These are phyloP conservation scores for Zygosaccharomyces gambellarensis DNA, from an alignment of 805 yeast genomes.

Conservation along the genomic window DNA sequence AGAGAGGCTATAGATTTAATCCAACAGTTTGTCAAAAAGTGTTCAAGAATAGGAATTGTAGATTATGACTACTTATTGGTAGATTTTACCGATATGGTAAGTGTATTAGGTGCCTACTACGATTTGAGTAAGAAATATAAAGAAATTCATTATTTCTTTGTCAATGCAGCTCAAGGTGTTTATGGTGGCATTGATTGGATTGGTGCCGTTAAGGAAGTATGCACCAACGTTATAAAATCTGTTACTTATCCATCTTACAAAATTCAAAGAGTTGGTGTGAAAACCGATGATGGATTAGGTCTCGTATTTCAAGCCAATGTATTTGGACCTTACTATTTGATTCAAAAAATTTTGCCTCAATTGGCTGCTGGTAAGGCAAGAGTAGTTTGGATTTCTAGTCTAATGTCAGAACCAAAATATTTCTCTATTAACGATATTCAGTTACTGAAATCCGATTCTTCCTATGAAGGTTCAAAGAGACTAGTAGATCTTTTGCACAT, in stretches of 20 bases:
- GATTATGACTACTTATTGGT: conserved; percentile 85
- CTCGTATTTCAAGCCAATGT: conserved; percentile 91
- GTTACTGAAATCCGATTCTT: conserved; percentile 52
- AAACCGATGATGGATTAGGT: conserved; percentile 75
- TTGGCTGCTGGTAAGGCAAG: conserved; percentile 55
- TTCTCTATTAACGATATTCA: conserved; percentile 74
- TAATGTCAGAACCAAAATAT: conserved; percentile 72
- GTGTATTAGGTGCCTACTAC: conserved; percentile 67
- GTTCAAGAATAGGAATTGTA: conserved; percentile 49
- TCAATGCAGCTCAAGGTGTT: conserved; percentile 88
- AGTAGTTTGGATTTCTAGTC: conserved; percentile 79
- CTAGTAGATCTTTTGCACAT: conserved; percentile 77
- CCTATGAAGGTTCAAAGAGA: conserved; percentile 92
- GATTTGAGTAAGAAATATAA: conserved; percentile 62
- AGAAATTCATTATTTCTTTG: conserved; percentile 70
- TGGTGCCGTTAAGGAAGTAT: conserved; percentile 65
- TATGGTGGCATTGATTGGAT: conserved; percentile 85
- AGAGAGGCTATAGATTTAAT: conserved; percentile 64
- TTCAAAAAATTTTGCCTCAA: conserved; percentile 57
- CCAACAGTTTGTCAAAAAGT: conserved; percentile 40
- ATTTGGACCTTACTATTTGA: conserved; percentile 88
- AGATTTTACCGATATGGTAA: conserved; percentile 89
- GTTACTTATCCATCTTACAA: conserved; percentile 88
- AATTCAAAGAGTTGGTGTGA: conserved; percentile 72
- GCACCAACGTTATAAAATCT: conserved; percentile 64